Percentiles rank a stretch among this genome's conserved stretches.
Evolutionary conservation across 441 rosid genomes (phyloP).

Genomic region (Lepidium campestre): DNA sequence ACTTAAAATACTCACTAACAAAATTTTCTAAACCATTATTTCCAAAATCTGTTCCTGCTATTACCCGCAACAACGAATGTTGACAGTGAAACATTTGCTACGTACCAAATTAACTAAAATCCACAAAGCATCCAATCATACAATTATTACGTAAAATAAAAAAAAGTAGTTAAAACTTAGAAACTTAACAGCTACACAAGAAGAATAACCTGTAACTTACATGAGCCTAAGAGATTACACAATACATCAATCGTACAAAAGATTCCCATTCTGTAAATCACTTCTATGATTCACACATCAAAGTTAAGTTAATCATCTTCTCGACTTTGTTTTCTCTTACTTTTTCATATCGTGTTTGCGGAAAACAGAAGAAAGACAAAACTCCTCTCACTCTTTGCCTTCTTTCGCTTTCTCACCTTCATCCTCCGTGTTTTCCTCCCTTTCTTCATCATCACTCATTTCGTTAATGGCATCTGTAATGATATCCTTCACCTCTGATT

Average conservation of each 20-base stretch:
- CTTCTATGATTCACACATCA: background rate
- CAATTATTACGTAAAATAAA: background rate
- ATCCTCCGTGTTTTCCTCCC: slow-evolving; percentile 41
- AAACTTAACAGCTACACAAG: slow-evolving; percentile 9
- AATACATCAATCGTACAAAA: slow-evolving; percentile 4
- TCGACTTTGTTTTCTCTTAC: background rate
- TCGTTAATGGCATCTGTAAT: slow-evolving; percentile 79
- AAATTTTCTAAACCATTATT: too few species aligned
- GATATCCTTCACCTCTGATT: slow-evolving; percentile 86
- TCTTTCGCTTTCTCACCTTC: slow-evolving; percentile 16
- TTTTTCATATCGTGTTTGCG: background rate
- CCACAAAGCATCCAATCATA: slow-evolving; percentile 1
- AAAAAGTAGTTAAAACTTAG: background rate
- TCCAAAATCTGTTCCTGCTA: too few species aligned
- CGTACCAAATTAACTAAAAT: slow-evolving; percentile 3
- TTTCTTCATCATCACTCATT: slow-evolving; percentile 80
- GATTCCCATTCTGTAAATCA: slow-evolving; percentile 5
- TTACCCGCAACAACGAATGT: too few species aligned
- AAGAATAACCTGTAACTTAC: slow-evolving; percentile 2
- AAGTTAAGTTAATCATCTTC: background rate
- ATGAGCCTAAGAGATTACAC: slow-evolving; percentile 16
- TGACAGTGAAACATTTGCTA: too few species aligned
- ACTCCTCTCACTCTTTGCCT: slow-evolving; percentile 15
- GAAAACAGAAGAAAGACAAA: slow-evolving; percentile 23
- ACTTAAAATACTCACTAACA: too few species aligned